Evolutionary conservation across 2,329 filamentous ascomycete genomes (phyloP), one percentile per base, ranked within the genome.

Genomic region (Botrytis hyacinthi): DNA sequence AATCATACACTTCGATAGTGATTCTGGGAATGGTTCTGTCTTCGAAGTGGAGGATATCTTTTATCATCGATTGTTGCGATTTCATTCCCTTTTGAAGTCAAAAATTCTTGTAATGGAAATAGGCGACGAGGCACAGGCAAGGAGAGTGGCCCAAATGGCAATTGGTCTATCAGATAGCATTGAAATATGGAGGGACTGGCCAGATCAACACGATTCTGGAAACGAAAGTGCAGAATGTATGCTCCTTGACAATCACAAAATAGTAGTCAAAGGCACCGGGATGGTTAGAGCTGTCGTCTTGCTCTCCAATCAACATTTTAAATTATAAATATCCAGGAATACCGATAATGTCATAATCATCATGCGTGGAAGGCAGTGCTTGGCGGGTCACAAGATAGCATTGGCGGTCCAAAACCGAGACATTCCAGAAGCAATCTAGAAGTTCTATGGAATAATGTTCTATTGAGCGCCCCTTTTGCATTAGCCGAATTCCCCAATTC

Each of bases 181-280:
- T 2, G 90, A 94, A 81, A 85, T 95, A 8, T 95, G 93, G 93
- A 84, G 91, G 72, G 93, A 95, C 80, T 88, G 86, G 81, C 90
- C 89, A 0, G 86, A 87, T 8, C 42, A 59, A 37, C 40, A 37
- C 7, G 48, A 67, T 12, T 32, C 20, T 29, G 61, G 42, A 35
- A 42, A 44, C 26, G 37, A 26, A 29, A 32, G 29, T 42, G 35
- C 5, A 44, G 32, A 72, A 12, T 42, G 10, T 12, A 35, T 72
- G 35, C 7, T 54, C 3, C 12, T 72, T 14, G 37, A 18, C 22
- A 37, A 42, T 44, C 5, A 40, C 8, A 22, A 29, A 29, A 51
- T 78, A 35, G 48, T 57, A 9, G 51, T 79, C 35, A 76, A 67
- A 44, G 78, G 78, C 1, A 60, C 44, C 7, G 78, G 78, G 7